These are phyloP conservation scores for Plantago coronopus DNA, from an alignment of 305 asterid genomes.

Conservation along the genomic window DNA sequence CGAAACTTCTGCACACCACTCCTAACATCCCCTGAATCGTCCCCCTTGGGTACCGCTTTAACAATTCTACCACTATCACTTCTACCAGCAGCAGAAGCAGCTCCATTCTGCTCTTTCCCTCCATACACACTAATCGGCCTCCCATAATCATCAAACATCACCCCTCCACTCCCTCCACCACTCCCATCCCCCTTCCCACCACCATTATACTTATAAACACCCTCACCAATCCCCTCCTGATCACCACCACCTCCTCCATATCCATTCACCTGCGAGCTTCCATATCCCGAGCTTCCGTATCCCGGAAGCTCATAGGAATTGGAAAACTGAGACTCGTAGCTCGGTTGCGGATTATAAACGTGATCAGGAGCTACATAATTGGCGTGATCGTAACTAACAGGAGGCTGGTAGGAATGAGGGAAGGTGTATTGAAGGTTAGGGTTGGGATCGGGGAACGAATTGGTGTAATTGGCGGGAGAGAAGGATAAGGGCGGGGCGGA, in stretches of 20 bases:
- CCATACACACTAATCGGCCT: constrained; percentile 57
- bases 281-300: no score
- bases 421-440: constrained; percentile 33
- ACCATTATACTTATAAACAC: constrained; percentile 60
- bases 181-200: constrained; percentile 35
- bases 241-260: constrained; percentile 33
- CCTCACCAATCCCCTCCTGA: constrained; percentile 44
- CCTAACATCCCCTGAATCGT: constrained; percentile 51
- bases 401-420: constrained; percentile 32
- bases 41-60: constrained; percentile 65
- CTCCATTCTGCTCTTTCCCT: constrained; percentile 40
- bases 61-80: constrained; percentile 38
- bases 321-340: constrained; percentile 31
- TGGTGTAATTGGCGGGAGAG: constrained; percentile 24
- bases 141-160: constrained; percentile 88
- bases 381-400: constrained; percentile 25
- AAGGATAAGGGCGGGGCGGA: constrained; percentile 43
- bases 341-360: constrained; percentile 23
- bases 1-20: constrained; percentile 72
- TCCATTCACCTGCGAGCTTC: constrained; percentile 30
- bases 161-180: constrained; percentile 34
- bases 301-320: constrained; percentile 32
- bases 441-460: constrained; percentile 7
- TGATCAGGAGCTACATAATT: constrained; percentile 40
- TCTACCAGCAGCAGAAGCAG: constrained; percentile 21